A percentile compares a stretch with the other conserved stretches of the same genome.
phyloP scores from a whole-genome alignment of 2,329 filamentous ascomycete species.

The Claviceps sp. region DNA sequence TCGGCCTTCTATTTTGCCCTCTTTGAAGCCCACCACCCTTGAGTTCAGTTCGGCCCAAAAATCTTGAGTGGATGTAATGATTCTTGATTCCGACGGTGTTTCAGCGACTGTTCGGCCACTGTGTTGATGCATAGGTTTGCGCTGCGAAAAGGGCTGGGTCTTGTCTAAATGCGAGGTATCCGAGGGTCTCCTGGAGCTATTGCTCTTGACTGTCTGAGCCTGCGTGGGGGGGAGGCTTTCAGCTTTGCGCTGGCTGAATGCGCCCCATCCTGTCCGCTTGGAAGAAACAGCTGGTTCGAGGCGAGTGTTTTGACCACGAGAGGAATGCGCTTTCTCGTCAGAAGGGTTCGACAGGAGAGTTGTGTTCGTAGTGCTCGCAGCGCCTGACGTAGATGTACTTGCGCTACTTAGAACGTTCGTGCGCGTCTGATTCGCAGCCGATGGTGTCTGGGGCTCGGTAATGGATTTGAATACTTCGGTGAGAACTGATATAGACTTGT shows the following conservation, averaged over 20 bases:
- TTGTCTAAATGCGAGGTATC: constrained; percentile 8
- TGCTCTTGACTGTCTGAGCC: constrained; percentile 4
- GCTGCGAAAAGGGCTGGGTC: not conserved
- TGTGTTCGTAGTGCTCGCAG: not conserved
- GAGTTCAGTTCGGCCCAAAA: constrained; percentile 15
- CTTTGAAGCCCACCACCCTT: constrained; percentile 8
- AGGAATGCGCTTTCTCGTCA: not conserved
- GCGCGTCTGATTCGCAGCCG: constrained; percentile 16
- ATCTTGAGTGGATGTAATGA: constrained; percentile 5
- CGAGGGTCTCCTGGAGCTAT: constrained; percentile 8
- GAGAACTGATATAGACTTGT: constrained; percentile 16
- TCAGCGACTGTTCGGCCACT: not conserved
- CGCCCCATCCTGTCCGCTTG: constrained; percentile 10
- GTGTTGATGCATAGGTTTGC: not conserved
- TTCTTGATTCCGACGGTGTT: not conserved
- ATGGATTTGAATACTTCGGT: constrained; percentile 20
- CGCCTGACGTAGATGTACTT: not conserved
- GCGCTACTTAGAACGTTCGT: constrained; percentile 2
- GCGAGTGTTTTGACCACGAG: not conserved
- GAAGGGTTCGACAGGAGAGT: not conserved
- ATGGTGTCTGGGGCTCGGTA: constrained; percentile 12
- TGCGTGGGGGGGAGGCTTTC: constrained; percentile 4
- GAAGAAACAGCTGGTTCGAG: constrained; percentile 3
- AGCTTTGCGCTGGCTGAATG: constrained; percentile 11
- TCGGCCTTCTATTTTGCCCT: constrained; percentile 3